Evolutionary conservation across 495 filamentous ascomycete species (phyloP).

Genomic region (Aspergillus baeticus): DNA sequence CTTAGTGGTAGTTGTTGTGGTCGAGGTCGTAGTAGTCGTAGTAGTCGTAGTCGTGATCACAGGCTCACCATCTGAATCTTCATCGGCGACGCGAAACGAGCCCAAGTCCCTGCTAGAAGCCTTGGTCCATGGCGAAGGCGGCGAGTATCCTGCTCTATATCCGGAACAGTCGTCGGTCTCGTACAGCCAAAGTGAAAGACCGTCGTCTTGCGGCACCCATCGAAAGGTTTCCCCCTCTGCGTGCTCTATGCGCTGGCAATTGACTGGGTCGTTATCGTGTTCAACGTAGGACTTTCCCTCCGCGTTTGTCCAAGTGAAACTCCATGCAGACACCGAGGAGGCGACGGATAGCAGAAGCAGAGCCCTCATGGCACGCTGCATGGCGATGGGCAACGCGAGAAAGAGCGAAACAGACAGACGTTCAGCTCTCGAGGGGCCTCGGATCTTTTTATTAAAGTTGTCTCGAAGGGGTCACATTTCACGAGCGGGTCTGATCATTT

Average conservation of each 20-base stretch:
- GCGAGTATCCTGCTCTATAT: background rate
- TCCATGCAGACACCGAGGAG: background rate
- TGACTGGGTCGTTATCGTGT: background rate
- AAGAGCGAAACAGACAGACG: no score
- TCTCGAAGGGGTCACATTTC: no score
- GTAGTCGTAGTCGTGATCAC: background rate
- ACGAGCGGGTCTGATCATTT: no score
- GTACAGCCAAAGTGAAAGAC: background rate
- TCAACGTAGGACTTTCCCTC: conserved; percentile 1
- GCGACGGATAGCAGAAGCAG: background rate
- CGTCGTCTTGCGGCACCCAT: background rate
- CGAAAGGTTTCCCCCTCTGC: background rate
- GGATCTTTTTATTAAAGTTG: no score
- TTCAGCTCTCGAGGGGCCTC: no score
- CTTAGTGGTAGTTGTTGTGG: background rate
- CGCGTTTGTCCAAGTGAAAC: background rate
- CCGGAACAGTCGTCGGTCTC: background rate
- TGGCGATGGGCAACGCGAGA: no score
- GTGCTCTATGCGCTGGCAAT: background rate
- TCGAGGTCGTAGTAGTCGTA: background rate
- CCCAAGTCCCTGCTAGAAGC: background rate
- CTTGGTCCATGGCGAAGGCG: background rate
- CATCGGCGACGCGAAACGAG: background rate
- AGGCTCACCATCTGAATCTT: background rate
- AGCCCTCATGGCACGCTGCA: no score